Evolutionary conservation across 2,329 filamentous ascomycete species (phyloP).

Genomic region (Nannizzia gypsea): DNA sequence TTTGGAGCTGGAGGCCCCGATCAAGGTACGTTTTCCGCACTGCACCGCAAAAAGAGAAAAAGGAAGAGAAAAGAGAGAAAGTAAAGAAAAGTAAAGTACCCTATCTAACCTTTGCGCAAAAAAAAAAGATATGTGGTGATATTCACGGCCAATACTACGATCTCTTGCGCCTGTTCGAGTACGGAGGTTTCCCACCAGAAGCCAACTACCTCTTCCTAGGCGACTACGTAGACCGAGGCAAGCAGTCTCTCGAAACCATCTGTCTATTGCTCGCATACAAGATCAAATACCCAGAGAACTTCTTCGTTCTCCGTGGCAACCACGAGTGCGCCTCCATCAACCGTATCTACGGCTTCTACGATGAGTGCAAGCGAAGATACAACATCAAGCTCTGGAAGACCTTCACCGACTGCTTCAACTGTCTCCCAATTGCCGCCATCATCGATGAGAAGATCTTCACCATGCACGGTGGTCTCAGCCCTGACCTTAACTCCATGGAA

Average conservation of each 20-base stretch:
- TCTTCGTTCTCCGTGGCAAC: constrained; percentile 96
- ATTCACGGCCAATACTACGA: constrained; percentile 99
- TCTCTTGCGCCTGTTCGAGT: constrained; percentile 91
- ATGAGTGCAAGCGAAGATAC: constrained; percentile 97
- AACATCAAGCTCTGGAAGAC: constrained; percentile 99
- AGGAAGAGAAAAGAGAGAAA: no score
- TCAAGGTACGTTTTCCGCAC: constrained; percentile 60
- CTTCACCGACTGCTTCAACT: constrained; percentile 99
- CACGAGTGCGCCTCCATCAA: constrained; percentile 99
- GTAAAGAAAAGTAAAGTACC: no score
- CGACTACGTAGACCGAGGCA: constrained; percentile 97
- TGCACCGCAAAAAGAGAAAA: not conserved
- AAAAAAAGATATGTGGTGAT: constrained; percentile 82
- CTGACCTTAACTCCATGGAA: constrained; percentile 98
- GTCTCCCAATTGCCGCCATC: constrained; percentile 92
- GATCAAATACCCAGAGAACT: constrained; percentile 99
- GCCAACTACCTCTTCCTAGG: constrained; percentile 99
- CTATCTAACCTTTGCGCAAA: not conserved
- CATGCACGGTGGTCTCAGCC: constrained; percentile 96
- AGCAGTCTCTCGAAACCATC: constrained; percentile 98
- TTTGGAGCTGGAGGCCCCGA: constrained; percentile 92
- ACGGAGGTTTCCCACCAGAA: constrained; percentile 94
- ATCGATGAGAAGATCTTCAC: constrained; percentile 99
- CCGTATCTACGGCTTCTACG: constrained; percentile 98
- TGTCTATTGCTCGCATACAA: constrained; percentile 95